Evolutionary conservation across 2,329 filamentous ascomycete species (phyloP), one percentile per base, ranked within the genome.

Genomic region (Xylariaceae sp.): DNA sequence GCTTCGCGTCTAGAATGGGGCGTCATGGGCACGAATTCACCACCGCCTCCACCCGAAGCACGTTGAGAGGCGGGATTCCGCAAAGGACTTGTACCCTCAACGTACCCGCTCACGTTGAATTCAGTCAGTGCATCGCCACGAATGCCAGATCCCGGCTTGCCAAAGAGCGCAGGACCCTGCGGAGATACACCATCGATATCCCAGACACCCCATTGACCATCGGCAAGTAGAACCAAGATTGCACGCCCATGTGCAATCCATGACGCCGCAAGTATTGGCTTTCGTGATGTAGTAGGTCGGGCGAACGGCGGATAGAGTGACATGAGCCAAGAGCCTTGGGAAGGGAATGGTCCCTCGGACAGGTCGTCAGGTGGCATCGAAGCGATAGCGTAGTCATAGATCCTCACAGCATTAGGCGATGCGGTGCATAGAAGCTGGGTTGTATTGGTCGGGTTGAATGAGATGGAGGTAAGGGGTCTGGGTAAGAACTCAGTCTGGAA

Each of bases 121-220:
- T 77, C 70, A 16, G 85, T 85, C 56, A 84, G 71, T 1, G 84
- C 82, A 2, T 83, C 83, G 37, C 85, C 85, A 18, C 77, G 77
- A 32, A 85, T 76, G 5, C 82, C 82, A 47, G 78, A 73, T 53
- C 77, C 77, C 29, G 81, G 72, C 62, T 79, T 82, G 41, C 75
- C 79, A 20, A 83, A 77, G 3, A 84, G 69, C 0, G 76, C 68
- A 55, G 77, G 69, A 46, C 77, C 70, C 37, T 77, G 69, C 1
- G 83, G 81, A 40, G 80, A 81, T 26, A 77, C 77, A 7, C 84
- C 82, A 59, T 87, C 83, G 44, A 88, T 77, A 63, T 88, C 85
- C 85, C 85, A 88, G 32, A 88, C 81, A 14, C 84, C 86, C 86
- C 86, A 88, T 67, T 85, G 84, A 6, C 85, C 86, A 62, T 88